phyloP scores from a whole-genome alignment of 192 early-diverging fungal genomes.

The Mycoemilia scoparia region DNA sequence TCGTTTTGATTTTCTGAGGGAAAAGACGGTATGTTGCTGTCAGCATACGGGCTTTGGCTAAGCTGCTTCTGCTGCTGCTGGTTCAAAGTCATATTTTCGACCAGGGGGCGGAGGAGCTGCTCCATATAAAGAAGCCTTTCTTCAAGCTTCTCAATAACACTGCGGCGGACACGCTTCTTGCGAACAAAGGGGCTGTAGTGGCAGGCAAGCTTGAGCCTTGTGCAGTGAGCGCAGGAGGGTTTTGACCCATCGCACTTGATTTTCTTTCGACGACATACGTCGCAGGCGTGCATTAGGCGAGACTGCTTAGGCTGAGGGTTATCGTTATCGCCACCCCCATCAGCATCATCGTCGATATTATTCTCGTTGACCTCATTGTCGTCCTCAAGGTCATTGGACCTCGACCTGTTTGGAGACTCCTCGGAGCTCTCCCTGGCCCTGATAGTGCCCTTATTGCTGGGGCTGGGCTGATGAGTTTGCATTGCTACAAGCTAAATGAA shows the following conservation, averaged over 20 bases:
- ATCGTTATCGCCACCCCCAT: conserved; percentile 6
- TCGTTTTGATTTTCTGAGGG: no score
- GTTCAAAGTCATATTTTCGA: conserved; percentile 26
- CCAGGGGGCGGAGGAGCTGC: conserved; percentile 31
- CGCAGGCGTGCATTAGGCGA: conserved; percentile 30
- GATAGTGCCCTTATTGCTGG: no score
- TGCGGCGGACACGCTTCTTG: conserved; percentile 30
- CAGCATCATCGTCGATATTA: conserved; percentile 5
- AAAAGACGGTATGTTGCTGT: no score
- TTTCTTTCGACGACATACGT: conserved; percentile 26
- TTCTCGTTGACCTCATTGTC: conserved; percentile 5
- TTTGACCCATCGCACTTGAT: conserved; percentile 30
- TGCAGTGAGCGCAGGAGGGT: conserved; percentile 28
- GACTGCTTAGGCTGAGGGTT: conserved; percentile 10
- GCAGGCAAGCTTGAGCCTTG: conserved; percentile 26
- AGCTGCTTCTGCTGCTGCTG: conserved; percentile 2
- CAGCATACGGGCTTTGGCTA: no score
- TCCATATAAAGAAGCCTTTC: conserved; percentile 29
- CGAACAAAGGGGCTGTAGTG: conserved; percentile 33
- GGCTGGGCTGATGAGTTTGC: no score
- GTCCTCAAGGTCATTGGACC: conserved; percentile 2
- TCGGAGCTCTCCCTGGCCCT: conserved; percentile 6
- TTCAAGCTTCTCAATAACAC: conserved; percentile 28
- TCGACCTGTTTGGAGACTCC: conserved; percentile 3
- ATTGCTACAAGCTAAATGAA: no score